A percentile compares a stretch with the other conserved stretches of the same genome.
phyloP scores from a whole-genome alignment of 73 alveolate genomes.

The Paramecium octaurelia region DNA sequence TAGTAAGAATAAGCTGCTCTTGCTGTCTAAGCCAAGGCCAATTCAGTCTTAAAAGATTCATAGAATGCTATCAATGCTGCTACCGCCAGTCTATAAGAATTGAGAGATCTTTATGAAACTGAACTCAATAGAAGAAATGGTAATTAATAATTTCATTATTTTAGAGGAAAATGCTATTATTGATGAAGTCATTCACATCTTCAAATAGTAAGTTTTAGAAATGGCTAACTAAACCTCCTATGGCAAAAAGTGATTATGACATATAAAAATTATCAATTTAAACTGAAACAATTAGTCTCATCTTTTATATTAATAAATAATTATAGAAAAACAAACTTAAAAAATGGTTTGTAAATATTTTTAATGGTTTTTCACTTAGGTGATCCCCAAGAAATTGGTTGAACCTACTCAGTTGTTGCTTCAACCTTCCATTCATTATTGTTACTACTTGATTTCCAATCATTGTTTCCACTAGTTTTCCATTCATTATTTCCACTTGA shows the following conservation, averaged over 20 bases:
- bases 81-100: not conserved
- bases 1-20: slow-evolving; percentile 55
- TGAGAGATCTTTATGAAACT: not conserved
- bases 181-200: slow-evolving; percentile 55
- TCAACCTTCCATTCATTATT: not conserved
- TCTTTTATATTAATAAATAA: not conserved
- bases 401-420: not conserved
- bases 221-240: slow-evolving; percentile 29
- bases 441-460: not conserved
- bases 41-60: slow-evolving; percentile 24
- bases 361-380: not conserved
- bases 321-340: not conserved
- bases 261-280: not conserved
- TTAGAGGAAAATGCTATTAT: slow-evolving; percentile 50
- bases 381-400: not conserved
- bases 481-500: not conserved
- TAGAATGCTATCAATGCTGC: slow-evolving; percentile 48
- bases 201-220: slow-evolving; percentile 29
- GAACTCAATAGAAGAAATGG: slow-evolving; percentile 53
- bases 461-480: not conserved
- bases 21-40: slow-evolving; percentile 44
- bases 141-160: not conserved
- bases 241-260: slow-evolving; percentile 37
- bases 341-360: not conserved
- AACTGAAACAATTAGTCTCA: not conserved